Percentiles rank a stretch among this genome's conserved stretches.
Evolutionary conservation across 1,139 yeast species (phyloP).

Genomic region (Taiozyma onychis): DNA sequence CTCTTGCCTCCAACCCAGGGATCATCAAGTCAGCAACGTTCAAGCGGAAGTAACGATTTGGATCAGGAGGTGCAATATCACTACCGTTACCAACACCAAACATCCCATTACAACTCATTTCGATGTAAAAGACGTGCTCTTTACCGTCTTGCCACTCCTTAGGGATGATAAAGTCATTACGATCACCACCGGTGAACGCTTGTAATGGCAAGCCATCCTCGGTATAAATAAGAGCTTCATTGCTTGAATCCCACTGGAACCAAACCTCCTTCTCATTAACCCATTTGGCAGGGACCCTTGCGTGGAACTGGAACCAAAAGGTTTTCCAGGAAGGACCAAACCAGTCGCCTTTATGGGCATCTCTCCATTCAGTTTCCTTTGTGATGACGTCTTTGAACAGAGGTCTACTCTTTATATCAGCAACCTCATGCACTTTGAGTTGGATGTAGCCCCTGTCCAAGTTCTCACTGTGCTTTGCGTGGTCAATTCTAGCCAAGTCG

Average conservation of each 20-base stretch:
- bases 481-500: conserved; percentile 50
- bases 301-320: conserved; percentile 78
- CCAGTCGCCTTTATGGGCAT: conserved; percentile 62
- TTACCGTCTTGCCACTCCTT: conserved; percentile 32
- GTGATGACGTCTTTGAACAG: conserved; percentile 63
- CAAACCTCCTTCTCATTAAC: conserved; percentile 44
- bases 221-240: conserved; percentile 78
- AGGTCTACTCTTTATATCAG: conserved; percentile 49
- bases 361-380: conserved; percentile 34
- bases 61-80: conserved; percentile 58
- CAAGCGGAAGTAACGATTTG: conserved; percentile 64
- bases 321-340: conserved; percentile 97
- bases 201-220: conserved; percentile 64
- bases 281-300: conserved; percentile 63
- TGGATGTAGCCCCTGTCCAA: conserved; percentile 30
- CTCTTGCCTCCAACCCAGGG: conserved; percentile 78
- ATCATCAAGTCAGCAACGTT: conserved; percentile 70
- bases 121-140: conserved; percentile 62
- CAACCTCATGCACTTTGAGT: conserved; percentile 27
- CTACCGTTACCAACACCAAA: conserved; percentile 73
- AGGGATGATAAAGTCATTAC: conserved; percentile 71
- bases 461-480: conserved; percentile 24
- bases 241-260: conserved; percentile 82
- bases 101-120: conserved; percentile 93
- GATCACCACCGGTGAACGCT: conserved; percentile 86